phyloP scores from a whole-genome alignment of 331 rosid genomes.

The Malus hybrid region DNA sequence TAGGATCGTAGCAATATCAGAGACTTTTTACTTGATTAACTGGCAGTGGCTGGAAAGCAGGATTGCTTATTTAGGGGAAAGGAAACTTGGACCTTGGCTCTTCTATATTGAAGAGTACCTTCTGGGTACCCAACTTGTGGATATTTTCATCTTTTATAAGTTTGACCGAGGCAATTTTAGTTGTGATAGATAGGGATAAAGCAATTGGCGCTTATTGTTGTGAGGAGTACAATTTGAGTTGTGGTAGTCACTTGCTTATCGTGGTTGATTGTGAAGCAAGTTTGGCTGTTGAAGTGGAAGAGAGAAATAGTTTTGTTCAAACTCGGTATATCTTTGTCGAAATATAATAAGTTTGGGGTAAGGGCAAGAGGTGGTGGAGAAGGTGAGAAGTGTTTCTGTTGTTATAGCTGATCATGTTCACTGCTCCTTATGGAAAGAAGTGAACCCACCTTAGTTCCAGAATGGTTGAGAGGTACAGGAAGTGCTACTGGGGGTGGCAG shows the following conservation, averaged over 20 bases:
- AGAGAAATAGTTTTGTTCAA: conserved; percentile 1
- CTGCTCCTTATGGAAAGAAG: conserved; percentile 92
- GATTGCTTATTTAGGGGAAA: background rate
- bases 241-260: background rate
- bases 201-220: background rate
- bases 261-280: background rate
- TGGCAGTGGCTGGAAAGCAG: conserved; percentile 15
- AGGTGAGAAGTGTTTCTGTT: conserved; percentile 25
- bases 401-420: conserved; percentile 70
- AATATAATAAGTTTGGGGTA: conserved; percentile 11
- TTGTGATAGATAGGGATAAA: background rate
- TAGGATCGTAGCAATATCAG: background rate
- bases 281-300: background rate
- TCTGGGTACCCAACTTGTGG: conserved; percentile 4
- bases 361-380: conserved; percentile 39
- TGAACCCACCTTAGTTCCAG: conserved; percentile 94
- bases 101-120: background rate
- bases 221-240: background rate
- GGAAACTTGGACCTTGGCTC: background rate
- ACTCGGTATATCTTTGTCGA: conserved; percentile 1
- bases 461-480: conserved; percentile 97
- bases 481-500: conserved; percentile 72
- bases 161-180: background rate
- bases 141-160: background rate
- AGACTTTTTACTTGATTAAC: conserved; percentile 14